Evolutionary conservation across 768 basidiomycete species (phyloP), one percentile per base, ranked within the genome.

Genomic region (Melanogaster broomeanus): DNA sequence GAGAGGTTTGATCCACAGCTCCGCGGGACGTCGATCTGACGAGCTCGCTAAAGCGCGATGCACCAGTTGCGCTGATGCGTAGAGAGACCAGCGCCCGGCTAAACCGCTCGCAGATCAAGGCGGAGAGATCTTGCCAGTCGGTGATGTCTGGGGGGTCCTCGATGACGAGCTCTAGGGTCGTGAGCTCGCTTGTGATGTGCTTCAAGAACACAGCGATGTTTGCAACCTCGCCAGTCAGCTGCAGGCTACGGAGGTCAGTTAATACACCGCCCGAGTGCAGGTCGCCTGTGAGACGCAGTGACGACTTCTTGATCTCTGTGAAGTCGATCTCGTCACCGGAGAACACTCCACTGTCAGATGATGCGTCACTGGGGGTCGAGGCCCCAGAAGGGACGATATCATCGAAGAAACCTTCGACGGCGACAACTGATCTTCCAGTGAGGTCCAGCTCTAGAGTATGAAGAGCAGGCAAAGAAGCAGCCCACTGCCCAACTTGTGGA

Each of bases 381-480:
- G 76, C 75, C n/a, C 88, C 89, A 1, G 88, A 88, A 37, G 79
- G 76, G 55, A 73, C 71, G 56, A 90, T 72, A 47, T 88, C 82
- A 63, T 84, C 83, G 65, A 91, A 91, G 68, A 91, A 91, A 18
- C 85, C 85, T 69, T 89, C 87, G n/a, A 90, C 84, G 0, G 85
- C 84, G 27, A 82, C 82, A 48, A 78, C 69, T 4, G 84, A 80
- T 49, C 86, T 75, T 49, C 83, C 85, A 0, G 87, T 82, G 22
- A 91, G 76, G 63, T 91, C 89, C 42, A 91, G 74, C 61, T 86
- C 81, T 51, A 91, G 71, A 44, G 75, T 77, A 59, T 80, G 83
- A 56, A 90, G 75, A 31, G 74, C 64, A 37, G 84, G 83, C 9
- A 90, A 74, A 24, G 77, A 78, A 21, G 87, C 79, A n/a, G 79